Percentiles rank a stretch among this genome's conserved stretches.
phyloP scores from a whole-genome alignment of 75 land plant genomes.

The Cunninghamia lanceolata region DNA sequence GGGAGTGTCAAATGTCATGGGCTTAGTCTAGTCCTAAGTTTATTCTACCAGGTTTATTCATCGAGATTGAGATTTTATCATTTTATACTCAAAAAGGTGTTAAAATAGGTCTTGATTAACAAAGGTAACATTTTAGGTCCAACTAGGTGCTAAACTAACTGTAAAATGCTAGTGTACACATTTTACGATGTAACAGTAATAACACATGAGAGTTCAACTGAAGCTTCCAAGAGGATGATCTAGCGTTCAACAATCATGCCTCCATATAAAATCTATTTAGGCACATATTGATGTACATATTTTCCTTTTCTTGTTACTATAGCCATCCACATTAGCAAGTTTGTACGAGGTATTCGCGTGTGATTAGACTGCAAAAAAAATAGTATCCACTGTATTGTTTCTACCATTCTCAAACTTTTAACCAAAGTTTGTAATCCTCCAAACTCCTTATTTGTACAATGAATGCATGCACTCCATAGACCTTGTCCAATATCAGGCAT shows the following conservation, averaged over 20 bases:
- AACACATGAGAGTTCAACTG: conserved; percentile 26
- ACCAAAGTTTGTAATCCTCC: conserved; percentile 29
- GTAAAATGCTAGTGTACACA: no score
- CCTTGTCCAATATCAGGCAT: conserved; percentile 25
- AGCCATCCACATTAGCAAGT: conserved; percentile 36
- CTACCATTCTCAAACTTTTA: conserved; percentile 30
- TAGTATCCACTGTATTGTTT: conserved; percentile 28
- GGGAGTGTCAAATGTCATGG: no score
- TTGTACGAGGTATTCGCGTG: conserved; percentile 25
- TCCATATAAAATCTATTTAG: conserved; percentile 29
- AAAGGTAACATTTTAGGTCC: no score
- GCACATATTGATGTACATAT: conserved; percentile 18
- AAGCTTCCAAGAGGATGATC: conserved; percentile 24
- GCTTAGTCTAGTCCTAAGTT: no score
- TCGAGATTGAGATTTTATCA: no score
- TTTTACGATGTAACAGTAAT: no score
- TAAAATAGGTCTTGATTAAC: no score
- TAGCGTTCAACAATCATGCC: conserved; percentile 26
- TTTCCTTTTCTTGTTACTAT: conserved; percentile 30
- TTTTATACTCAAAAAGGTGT: no score
- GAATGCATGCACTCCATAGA: conserved; percentile 33
- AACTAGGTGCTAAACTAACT: no score
- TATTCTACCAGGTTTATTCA: no score
- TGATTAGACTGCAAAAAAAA: conserved; percentile 14
- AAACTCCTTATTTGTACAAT: conserved; percentile 26